Evolutionary conservation across 352 stramenopile species (phyloP), one percentile per base, ranked within the genome.

Genomic region (Pythium chondricola): DNA sequence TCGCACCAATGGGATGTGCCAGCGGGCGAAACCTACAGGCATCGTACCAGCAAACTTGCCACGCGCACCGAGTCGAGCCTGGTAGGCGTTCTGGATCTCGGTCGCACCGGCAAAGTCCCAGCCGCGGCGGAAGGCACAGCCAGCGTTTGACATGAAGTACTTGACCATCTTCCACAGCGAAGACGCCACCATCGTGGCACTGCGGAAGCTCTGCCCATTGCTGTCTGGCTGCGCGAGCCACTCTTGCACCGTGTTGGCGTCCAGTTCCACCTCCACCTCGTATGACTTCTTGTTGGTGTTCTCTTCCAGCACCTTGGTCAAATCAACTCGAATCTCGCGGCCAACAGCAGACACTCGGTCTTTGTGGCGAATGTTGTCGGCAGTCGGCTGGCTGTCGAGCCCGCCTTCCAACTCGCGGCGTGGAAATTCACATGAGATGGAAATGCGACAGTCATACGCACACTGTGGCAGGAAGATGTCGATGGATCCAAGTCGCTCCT

Each of bases 1-100:
- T 56, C 86, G 79, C 33, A 94, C 79, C n/a, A 86, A 52, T 29
- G 83, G 78, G 41, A 96, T 92, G 56, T 95, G 79, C 66, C 74
- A 88, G 29, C 84, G 78, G n/a, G 85, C 85, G 75, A 96, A 95
- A 8, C 88, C 88, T 16, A 95, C 87, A 7, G 87, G 87, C 85
- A 95, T 95, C 8, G 87, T 94, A 1, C 87, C 87, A 32, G 73
- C 80, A 64, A 96, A 96, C 57, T 95, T 91, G 44, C 73, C 67
- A 37, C 78, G 76, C 43, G 79, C 52, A 30, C 83, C 78, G 24
- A 93, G 42, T 10, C 79, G 80, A 1, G 65, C 60, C 53, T 88
- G 75, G 54, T 89, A 94, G 2, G 78, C 80, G 43, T 91, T 88
- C 39, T 89, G 83, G 39, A 92, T 60, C 47, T 88, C 76, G 2